phyloP scores from a whole-genome alignment of 176 grass and related monocot species.

The Microstegium vimineum region DNA sequence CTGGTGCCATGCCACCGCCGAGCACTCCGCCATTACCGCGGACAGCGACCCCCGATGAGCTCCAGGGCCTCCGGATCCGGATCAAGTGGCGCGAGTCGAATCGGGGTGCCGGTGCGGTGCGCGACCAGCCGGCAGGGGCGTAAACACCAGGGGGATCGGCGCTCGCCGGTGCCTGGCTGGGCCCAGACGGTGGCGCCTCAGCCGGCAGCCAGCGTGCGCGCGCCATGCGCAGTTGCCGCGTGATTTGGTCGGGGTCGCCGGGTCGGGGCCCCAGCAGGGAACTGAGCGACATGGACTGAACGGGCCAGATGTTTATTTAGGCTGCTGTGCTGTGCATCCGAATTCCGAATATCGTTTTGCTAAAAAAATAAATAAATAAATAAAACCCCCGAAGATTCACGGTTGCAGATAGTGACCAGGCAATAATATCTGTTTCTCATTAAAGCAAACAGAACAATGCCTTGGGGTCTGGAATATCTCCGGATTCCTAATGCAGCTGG shows the following conservation, averaged over 20 bases:
- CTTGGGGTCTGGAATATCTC: too few relatives aligned
- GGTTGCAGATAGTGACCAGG: too few relatives aligned
- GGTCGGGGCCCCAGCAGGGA: not conserved
- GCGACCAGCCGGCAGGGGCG: slow-evolving; percentile 4
- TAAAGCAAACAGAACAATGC: slow-evolving; percentile 86
- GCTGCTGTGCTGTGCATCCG: too few relatives aligned
- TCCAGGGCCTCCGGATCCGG: not conserved
- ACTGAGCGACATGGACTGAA: not conserved
- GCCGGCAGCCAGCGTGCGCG: slow-evolving; percentile 7
- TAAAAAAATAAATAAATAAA: too few relatives aligned
- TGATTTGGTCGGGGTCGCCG: not conserved
- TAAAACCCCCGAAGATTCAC: too few relatives aligned
- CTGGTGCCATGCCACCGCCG: slow-evolving; percentile 4
- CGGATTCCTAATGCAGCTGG: too few relatives aligned
- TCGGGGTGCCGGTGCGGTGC: not conserved
- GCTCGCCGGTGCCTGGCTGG: slow-evolving; percentile 9
- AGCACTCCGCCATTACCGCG: not conserved
- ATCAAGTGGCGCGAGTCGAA: not conserved
- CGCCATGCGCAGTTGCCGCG: not conserved
- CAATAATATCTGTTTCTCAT: too few relatives aligned
- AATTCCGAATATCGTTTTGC: too few relatives aligned
- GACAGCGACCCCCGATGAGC: too few relatives aligned
- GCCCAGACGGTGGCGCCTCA: not conserved
- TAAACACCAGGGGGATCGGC: not conserved
- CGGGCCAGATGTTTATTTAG: too few relatives aligned